phyloP scores from a whole-genome alignment of 1,284 basidiomycete genomes.

The Tetrapyrgos nigripes region DNA sequence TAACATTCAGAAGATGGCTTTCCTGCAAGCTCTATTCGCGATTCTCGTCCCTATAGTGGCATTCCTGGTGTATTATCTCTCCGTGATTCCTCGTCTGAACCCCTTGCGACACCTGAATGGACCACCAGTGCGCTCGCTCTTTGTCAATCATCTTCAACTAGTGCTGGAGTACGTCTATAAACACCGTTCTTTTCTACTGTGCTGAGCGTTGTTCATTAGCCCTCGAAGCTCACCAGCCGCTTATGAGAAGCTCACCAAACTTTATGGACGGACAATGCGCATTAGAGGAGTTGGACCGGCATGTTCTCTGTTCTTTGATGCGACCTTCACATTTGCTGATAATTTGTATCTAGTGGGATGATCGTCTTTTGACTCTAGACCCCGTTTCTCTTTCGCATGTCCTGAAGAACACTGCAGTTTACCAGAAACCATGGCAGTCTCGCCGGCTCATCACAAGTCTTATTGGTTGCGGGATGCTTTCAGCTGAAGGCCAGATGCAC shows the following conservation, averaged over 20 bases:
- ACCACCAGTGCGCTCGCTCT: constrained; percentile 54
- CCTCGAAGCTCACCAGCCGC: constrained; percentile 58
- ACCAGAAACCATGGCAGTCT: constrained; percentile 84
- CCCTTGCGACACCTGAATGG: constrained; percentile 63
- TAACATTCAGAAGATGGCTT: not conserved
- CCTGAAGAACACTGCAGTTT: constrained; percentile 69
- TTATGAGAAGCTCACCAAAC: constrained; percentile 57
- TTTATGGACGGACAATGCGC: constrained; percentile 64
- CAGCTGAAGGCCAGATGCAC: constrained; percentile 76
- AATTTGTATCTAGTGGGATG: constrained; percentile 65
- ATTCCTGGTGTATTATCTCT: constrained; percentile 33
- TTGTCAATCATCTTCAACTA: constrained; percentile 58
- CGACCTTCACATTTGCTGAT: constrained; percentile 13
- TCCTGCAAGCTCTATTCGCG: constrained; percentile 3
- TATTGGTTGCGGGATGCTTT: constrained; percentile 80
- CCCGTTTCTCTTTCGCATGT: constrained; percentile 73
- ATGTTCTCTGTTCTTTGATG: constrained; percentile 31
- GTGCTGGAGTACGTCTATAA: constrained; percentile 61
- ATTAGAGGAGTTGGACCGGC: constrained; percentile 72
- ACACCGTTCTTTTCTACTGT: not conserved
- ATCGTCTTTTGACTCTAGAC: constrained; percentile 77
- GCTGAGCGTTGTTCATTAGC: constrained; percentile 38
- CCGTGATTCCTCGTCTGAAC: constrained; percentile 52
- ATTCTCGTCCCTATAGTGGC: constrained; percentile 30
- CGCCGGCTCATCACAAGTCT: constrained; percentile 73